Evolutionary conservation across 169 alveolate genomes (phyloP), one percentile per base, ranked within the genome.

Genomic region (Plasmodium malariae): DNA sequence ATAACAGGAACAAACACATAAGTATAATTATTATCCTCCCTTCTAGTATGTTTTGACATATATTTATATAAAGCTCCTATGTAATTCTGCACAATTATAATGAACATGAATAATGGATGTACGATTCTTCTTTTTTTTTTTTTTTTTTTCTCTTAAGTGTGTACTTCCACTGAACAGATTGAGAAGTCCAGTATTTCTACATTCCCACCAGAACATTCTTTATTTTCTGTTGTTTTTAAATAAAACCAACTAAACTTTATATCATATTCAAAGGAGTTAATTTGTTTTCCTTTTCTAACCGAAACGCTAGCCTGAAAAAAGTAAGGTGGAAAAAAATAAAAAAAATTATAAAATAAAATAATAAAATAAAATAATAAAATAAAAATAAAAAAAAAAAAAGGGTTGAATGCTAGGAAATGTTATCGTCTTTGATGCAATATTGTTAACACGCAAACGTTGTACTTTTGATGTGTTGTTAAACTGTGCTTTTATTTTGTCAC

Each of bases 241-340:
- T 7, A 76, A 24, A 5, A 14, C 88, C 88, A 76, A 2, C 40
- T 36, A 32, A 76, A 76, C 36, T 76, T 76, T 17, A 76, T 60
- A 19, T 60, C 74, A 51, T 45, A 76, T 12, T 76, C 88, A 55
- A 76, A 76, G 28, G 88, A 76, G 36, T 43, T 59, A 40, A 76
- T 76, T 28, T 76, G 88, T 40, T 76, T 76, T 21, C 88, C 88
- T 21, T 76, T 76, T 54, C 88, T 48, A 14, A 76, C 62, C 9
- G 71, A 76, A 19, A 76, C 88, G 34, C 45, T 60, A 49, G 88
- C 74, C 88, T 76, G 19, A 1, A 2, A 7, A 19, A 14, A 30
- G 9, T 7, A 49, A 14, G 34, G 51, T 0, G 21, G 36, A 26
- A 43, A 6, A n/a, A 26, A 4, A 26, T 21, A 17, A 40, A 1